Evolutionary conservation across 1,139 yeast species (phyloP).

Genomic region (Blastobotrys serpentis): DNA sequence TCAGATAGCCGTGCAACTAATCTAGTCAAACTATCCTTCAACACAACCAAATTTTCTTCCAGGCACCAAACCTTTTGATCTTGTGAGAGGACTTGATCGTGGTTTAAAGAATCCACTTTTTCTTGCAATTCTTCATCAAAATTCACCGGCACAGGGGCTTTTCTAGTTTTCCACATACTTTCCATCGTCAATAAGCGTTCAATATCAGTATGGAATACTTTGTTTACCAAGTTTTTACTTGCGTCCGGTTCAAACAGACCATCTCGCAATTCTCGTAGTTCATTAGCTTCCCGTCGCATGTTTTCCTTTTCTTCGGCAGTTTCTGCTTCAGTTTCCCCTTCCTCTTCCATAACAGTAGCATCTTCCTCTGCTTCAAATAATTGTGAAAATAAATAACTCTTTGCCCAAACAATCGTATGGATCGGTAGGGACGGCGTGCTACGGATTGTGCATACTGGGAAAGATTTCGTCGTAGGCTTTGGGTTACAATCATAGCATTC

Average conservation of each 20-base stretch:
- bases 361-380: slow-evolving; percentile 57
- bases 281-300: slow-evolving; percentile 71
- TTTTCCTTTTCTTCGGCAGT: slow-evolving; percentile 57
- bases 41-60: slow-evolving; percentile 61
- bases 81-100: slow-evolving; percentile 37
- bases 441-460: slow-evolving; percentile 94
- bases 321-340: slow-evolving; percentile 43
- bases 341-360: slow-evolving; percentile 35
- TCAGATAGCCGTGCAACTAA: slow-evolving; percentile 50
- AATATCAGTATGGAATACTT: slow-evolving; percentile 68
- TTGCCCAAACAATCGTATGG: slow-evolving; percentile 98
- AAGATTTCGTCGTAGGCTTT: slow-evolving; percentile 84
- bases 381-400: slow-evolving; percentile 80
- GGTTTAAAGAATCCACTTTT: slow-evolving; percentile 22
- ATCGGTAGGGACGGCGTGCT: slow-evolving; percentile 96
- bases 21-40: slow-evolving; percentile 49
- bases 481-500: slow-evolving; percentile 94
- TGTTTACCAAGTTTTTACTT: slow-evolving; percentile 36
- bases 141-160: slow-evolving; percentile 62
- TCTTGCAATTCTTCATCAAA: slow-evolving; percentile 32
- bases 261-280: slow-evolving; percentile 60
- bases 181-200: slow-evolving; percentile 69
- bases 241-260: slow-evolving; percentile 35
- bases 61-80: slow-evolving; percentile 68
- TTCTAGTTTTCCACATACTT: slow-evolving; percentile 73